A percentile compares a stretch with the other conserved stretches of the same genome.
Conservation (phyloP, 2,329 filamentous ascomycete species). For the Trichoderma sp. region DNA sequence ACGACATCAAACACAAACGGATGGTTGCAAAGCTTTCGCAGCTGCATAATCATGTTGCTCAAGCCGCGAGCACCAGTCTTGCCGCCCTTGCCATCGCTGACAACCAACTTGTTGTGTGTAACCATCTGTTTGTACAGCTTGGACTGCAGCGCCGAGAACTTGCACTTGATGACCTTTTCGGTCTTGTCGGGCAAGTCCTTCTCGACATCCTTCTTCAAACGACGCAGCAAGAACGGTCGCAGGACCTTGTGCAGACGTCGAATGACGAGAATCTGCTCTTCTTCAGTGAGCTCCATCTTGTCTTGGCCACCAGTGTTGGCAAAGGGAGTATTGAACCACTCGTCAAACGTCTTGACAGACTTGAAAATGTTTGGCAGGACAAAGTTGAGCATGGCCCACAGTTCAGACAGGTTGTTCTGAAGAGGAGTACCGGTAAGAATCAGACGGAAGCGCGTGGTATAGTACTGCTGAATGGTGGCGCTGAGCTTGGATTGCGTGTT, state of each 20-base stretch:
- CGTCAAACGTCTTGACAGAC: slow-evolving; percentile 96
- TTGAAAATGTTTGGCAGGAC: slow-evolving; percentile 99
- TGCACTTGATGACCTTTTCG: slow-evolving; percentile 98
- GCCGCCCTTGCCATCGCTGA: slow-evolving; percentile 91
- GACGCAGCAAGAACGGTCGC: slow-evolving; percentile 92
- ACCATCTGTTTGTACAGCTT: slow-evolving; percentile 98
- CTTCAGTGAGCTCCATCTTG: slow-evolving; percentile 98
- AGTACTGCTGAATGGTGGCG: slow-evolving; percentile 91
- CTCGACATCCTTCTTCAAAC: slow-evolving; percentile 99
- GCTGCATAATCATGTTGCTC: slow-evolving; percentile 99
- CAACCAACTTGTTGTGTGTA: slow-evolving; percentile 88
- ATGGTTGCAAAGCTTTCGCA: slow-evolving; percentile 98
- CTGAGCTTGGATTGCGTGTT: slow-evolving; percentile 95
- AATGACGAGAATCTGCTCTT: slow-evolving; percentile 98
- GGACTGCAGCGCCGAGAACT: slow-evolving; percentile 89
- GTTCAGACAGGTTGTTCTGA: slow-evolving; percentile 92
- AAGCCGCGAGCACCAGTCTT: slow-evolving; percentile 91
- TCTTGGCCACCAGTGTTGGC: slow-evolving; percentile 97
- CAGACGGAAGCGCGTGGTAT: slow-evolving; percentile 88
- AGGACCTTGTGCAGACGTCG: slow-evolving; percentile 97
- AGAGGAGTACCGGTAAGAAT: slow-evolving; percentile 96
- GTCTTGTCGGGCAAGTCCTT: slow-evolving; percentile 99
- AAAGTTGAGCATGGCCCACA: slow-evolving; percentile 99
- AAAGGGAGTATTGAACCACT: slow-evolving; percentile 99
- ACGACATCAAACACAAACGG: slow-evolving; percentile 98